Evolutionary conservation across 179 eudicot species (phyloP), one percentile per base, ranked within the genome.

Genomic region (Beta corolliflora): DNA sequence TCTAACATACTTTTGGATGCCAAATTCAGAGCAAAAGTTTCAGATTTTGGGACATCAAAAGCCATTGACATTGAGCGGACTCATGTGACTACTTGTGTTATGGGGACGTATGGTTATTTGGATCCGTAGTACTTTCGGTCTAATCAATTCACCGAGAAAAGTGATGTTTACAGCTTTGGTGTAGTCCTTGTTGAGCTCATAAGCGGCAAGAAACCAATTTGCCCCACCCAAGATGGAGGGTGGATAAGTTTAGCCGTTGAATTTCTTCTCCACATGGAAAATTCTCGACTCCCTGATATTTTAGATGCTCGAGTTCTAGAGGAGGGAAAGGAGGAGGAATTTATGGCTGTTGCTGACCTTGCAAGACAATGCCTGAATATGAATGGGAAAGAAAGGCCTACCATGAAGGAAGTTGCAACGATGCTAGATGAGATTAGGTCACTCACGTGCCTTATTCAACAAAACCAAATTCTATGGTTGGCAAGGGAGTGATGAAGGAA

Each of bases 131-230:
- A 73, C 78, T 71, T 79, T 29, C 82, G n/a, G 48, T 77, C 85
- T 0, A 53, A 77, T 65, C 81, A 71, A 56, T 78, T 78, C 7
- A 83, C 82, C 7, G 82, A 73, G 50, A 83, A 83, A 66, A 83
- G 82, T 46, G 85, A 83, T 64, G 85, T 83, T 73, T 83, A 83
- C 48, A 83, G 85, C 25, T 78, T 78, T 48, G 82, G 82, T 2
- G 86, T 83, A 18, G 83, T 79, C 71, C 79, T 83, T 23, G 85
- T 73, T 7, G 85, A 78, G 79, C 81, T 83, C 53, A 16, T 83
- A 80, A 77, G 81, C 0, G 77, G 86, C 16, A 84, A 63, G 66
- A 84, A 76, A 73, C 86, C 83, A 4, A 64, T 76, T 61, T 70
- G 48, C 23, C 66, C 77, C 13, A 64, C 80, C 23, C 65, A 50